Evolutionary conservation across 108 stramenopile genomes (phyloP).

Genomic region (Pseudonitzschia delicatissima): DNA sequence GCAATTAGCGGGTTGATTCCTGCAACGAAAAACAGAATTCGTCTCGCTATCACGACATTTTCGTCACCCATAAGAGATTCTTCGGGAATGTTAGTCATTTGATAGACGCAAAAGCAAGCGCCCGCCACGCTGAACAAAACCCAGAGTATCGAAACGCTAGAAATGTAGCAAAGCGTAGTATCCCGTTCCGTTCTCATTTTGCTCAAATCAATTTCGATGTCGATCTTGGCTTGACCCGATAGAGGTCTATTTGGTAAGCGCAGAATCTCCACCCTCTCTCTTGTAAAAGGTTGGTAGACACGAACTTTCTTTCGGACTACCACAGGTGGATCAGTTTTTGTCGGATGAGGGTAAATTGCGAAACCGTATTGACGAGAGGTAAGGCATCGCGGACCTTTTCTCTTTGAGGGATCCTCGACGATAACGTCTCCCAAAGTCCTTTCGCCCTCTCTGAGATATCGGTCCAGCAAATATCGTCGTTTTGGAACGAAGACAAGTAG

Average conservation of each 20-base stretch:
- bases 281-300: slow-evolving; percentile 60
- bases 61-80: slow-evolving; percentile 34
- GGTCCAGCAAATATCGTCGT: slow-evolving; percentile 45
- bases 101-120: slow-evolving; percentile 35
- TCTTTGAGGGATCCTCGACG: slow-evolving; percentile 15
- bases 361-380: slow-evolving; percentile 47
- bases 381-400: slow-evolving; percentile 2
- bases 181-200: slow-evolving; percentile 35
- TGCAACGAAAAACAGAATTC: slow-evolving; percentile 28
- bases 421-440: slow-evolving; percentile 32
- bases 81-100: slow-evolving; percentile 27
- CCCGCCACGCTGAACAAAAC: slow-evolving; percentile 44
- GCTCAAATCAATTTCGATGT: slow-evolving; percentile 66
- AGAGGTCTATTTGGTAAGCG: slow-evolving; percentile 53
- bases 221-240: slow-evolving; percentile 66
- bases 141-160: slow-evolving; percentile 39
- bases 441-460: slow-evolving; percentile 52
- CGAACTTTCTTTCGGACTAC: slow-evolving; percentile 59
- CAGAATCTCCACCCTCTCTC: slow-evolving; percentile 56
- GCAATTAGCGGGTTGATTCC: slow-evolving; percentile 38
- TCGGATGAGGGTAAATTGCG: slow-evolving; percentile 55
- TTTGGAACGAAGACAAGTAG: slow-evolving; percentile 57
- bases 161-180: slow-evolving; percentile 15
- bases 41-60: slow-evolving; percentile 11
- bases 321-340: slow-evolving; percentile 7